phyloP scores from a whole-genome alignment of 2,329 filamentous ascomycete genomes.

The Magnaporthiopsis incrustans region DNA sequence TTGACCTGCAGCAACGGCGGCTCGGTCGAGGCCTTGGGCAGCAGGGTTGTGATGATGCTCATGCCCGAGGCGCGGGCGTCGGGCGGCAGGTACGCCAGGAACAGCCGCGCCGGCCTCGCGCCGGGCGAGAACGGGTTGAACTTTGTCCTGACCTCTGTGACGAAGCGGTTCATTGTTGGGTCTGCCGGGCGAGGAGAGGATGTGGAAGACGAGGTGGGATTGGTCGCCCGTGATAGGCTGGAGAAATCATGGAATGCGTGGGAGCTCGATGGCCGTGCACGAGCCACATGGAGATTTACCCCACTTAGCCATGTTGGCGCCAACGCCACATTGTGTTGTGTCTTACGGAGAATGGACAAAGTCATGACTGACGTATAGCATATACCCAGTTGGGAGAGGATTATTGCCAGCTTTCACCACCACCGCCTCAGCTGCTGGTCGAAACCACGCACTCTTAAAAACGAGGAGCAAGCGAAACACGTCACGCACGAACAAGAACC shows the following conservation, averaged over 20 bases:
- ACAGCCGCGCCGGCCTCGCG: constrained; percentile 77
- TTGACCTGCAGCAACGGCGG: constrained; percentile 66
- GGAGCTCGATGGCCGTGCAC: background rate
- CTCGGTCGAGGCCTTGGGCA: constrained; percentile 62
- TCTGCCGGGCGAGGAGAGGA: background rate
- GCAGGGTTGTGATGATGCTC: constrained; percentile 67
- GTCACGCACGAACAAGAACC: too few relatives aligned
- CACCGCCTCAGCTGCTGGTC: background rate
- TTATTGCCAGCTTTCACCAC: background rate
- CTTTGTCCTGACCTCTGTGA: constrained; percentile 74
- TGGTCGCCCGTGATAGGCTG: background rate
- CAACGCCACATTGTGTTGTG: background rate
- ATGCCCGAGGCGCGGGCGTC: constrained; percentile 66
- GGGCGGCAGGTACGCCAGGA: constrained; percentile 77
- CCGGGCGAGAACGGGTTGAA: constrained; percentile 87
- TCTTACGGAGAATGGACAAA: background rate
- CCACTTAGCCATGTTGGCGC: background rate
- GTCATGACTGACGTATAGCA: background rate
- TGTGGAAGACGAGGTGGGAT: background rate
- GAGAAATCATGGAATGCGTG: background rate
- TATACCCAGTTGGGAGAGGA: too few relatives aligned
- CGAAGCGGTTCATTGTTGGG: constrained; percentile 76
- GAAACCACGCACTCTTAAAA: background rate
- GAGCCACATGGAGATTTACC: background rate
- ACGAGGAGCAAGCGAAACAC: too few relatives aligned